A percentile compares a stretch with the other conserved stretches of the same genome.
phyloP scores from a whole-genome alignment of 352 stramenopile species.

The Thalassiosira hispida region DNA sequence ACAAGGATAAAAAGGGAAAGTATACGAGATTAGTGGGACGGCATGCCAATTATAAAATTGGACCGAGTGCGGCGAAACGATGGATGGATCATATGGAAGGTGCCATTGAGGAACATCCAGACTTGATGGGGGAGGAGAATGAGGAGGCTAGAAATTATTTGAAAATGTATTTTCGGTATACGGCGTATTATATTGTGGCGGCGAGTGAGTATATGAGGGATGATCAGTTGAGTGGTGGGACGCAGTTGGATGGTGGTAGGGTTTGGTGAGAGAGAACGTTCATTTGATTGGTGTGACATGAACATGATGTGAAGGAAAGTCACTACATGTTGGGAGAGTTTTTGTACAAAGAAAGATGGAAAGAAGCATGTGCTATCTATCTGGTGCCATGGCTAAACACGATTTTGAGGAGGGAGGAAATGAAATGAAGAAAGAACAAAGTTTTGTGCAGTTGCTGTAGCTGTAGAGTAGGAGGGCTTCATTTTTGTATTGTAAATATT shows the following conservation, averaged over 20 bases:
- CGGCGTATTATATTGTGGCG: slow-evolving; percentile 80
- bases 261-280: too few species aligned
- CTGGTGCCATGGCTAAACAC: too few species aligned
- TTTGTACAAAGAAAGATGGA: too few species aligned
- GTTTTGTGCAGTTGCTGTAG: too few species aligned
- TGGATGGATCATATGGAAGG: slow-evolving; percentile 78
- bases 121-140: slow-evolving; percentile 40
- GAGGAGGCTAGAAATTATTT: slow-evolving; percentile 48
- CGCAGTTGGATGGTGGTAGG: slow-evolving; percentile 59
- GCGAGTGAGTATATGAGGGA: slow-evolving; percentile 73
- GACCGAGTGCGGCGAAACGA: slow-evolving; percentile 53
- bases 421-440: too few species aligned
- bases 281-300: too few species aligned
- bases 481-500: too few species aligned
- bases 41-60: slow-evolving; percentile 78
- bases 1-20: slow-evolving; percentile 77
- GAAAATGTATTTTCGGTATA: slow-evolving; percentile 69
- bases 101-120: slow-evolving; percentile 63
- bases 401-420: too few species aligned
- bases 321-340: too few species aligned
- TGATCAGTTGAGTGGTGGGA: slow-evolving; percentile 77
- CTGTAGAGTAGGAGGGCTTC: too few species aligned
- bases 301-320: too few species aligned
- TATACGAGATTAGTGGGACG: slow-evolving; percentile 71
- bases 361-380: too few species aligned